Base-by-base conservation (phyloP, 2,329 filamentous ascomycete genomes). In the Nemania bipapillata region DNA sequence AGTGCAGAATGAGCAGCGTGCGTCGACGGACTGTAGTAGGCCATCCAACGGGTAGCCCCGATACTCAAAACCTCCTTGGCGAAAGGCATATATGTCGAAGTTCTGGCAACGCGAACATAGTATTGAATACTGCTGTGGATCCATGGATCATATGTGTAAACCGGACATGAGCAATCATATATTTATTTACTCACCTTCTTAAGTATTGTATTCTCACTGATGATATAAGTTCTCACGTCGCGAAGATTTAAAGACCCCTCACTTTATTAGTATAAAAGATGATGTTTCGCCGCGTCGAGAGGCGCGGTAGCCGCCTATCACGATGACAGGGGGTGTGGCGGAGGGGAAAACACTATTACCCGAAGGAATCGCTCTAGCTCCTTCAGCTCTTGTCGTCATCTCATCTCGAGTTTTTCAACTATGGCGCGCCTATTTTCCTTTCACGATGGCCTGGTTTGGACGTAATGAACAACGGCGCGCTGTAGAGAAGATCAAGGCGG, bases 51-150 rank as follows among this genome's bases (percentile, higher is more conserved):
- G 64, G 55, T 67, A 70, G 3, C 64, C 64, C 24, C 60, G 54
- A 63, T 67, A 70, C 26, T 66, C 59, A 22, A 37, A 67, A 0
- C 42, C 56, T 7, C 61, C 56, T 35, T 45, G 40, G 17, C 28
- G n/a, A 56, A 67, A 70, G 4, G 63, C 55, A 28, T 67, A 61
- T 26, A 70, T 70, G 32, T 70, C 63, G 42, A 67, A 65, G 37
- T 52, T 58, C 56, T 65, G 50, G 30, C 68, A 70, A 49, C 61
- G 59, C 15, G 53, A 37, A 58, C 68, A 68, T 5, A 65, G 53
- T 55, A 49, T 35, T 56, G 9, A 26, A 37, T 15, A 8, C 32
- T 53, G 32, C 4, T 42, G 17, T 40, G 37, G 35, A 32, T 32
- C 22, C 35, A 15, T 45, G 9, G 60, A 20, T 26, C 3, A 37